phyloP scores from a whole-genome alignment of 78 protist species.

The Parvularia atlantis region DNA sequence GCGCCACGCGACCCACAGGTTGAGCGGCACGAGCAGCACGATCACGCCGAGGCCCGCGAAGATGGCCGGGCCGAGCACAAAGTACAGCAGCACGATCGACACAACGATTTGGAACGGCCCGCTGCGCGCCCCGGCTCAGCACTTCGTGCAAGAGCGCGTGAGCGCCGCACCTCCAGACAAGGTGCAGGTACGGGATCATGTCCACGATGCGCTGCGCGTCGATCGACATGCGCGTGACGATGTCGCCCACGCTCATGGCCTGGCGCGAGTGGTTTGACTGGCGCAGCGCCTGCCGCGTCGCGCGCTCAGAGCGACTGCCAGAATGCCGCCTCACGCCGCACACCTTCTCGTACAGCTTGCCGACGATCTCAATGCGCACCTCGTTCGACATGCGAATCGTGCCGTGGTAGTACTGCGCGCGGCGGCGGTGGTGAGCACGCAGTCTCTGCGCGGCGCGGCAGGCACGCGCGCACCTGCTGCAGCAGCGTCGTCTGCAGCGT shows the following conservation, averaged over 20 bases:
- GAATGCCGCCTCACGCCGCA: neutral
- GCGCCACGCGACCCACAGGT: neutral
- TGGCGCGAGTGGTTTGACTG: slow-evolving; percentile 11
- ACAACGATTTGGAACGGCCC: slow-evolving; percentile 29
- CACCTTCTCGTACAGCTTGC: neutral
- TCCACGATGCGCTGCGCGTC: slow-evolving; percentile 61
- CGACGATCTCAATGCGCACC: slow-evolving; percentile 10
- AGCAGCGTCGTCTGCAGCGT: slow-evolving; percentile 3
- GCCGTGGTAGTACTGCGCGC: slow-evolving; percentile 25
- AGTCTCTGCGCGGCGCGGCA: neutral
- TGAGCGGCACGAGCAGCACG: slow-evolving; percentile 44
- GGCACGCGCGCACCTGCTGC: too few species aligned
- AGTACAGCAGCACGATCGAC: slow-evolving; percentile 14
- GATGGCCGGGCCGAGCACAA: slow-evolving; percentile 28
- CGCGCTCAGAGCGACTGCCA: neutral
- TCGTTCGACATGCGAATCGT: slow-evolving; percentile 8
- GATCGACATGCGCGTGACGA: slow-evolving; percentile 57
- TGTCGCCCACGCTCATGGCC: slow-evolving; percentile 39
- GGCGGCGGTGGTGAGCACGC: neutral
- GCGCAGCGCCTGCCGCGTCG: slow-evolving; percentile 7
- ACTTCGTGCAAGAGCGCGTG: too few species aligned
- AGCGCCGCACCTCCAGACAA: too few species aligned
- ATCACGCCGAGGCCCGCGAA: slow-evolving; percentile 54
- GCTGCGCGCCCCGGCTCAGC: too few species aligned
- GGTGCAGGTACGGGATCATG: slow-evolving; percentile 41